These are phyloP conservation scores for Fragaria iinumae DNA, from an alignment of 306 rosid genomes.

Conservation along the genomic window DNA sequence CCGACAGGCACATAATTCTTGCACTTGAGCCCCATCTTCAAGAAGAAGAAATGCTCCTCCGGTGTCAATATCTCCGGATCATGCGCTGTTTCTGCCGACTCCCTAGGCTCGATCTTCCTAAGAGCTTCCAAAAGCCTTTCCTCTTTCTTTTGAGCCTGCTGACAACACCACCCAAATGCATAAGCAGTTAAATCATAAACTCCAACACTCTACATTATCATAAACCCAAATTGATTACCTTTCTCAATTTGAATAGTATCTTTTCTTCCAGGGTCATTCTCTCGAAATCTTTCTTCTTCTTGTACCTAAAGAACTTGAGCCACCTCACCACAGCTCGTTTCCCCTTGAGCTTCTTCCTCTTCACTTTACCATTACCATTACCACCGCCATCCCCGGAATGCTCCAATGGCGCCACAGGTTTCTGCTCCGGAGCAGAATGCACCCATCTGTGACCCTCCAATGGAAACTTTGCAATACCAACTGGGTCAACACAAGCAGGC, in stretches of 20 bases:
- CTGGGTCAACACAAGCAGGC: slow-evolving; percentile 20
- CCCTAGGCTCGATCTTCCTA: slow-evolving; percentile 81
- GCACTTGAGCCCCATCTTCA: slow-evolving; percentile 89
- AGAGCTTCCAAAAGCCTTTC: slow-evolving; percentile 64
- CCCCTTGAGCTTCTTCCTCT: slow-evolving; percentile 70
- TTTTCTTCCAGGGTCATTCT: slow-evolving; percentile 89
- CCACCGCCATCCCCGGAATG: slow-evolving; percentile 21
- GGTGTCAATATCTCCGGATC: slow-evolving; percentile 97
- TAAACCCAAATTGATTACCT: slow-evolving; percentile 38
- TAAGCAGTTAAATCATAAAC: neutral
- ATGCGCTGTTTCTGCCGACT: slow-evolving; percentile 67
- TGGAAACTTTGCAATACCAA: slow-evolving; percentile 18
- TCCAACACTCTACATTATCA: neutral
- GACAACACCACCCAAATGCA: slow-evolving; percentile 22
- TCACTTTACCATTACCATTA: slow-evolving; percentile 35
- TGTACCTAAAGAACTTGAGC: slow-evolving; percentile 81
- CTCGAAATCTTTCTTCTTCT: slow-evolving; percentile 74
- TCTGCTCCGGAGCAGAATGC: slow-evolving; percentile 45
- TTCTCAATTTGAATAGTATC: slow-evolving; percentile 56
- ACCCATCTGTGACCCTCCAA: slow-evolving; percentile 34
- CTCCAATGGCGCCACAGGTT: slow-evolving; percentile 36
- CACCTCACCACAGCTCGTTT: slow-evolving; percentile 89
- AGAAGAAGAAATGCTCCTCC: slow-evolving; percentile 90
- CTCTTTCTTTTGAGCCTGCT: slow-evolving; percentile 81
- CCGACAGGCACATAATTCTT: slow-evolving; percentile 95